Percentiles rank a stretch among this genome's conserved stretches.
These are phyloP conservation scores for Senna siamea DNA, from an alignment of 306 rosid species.

Conservation along the genomic window DNA sequence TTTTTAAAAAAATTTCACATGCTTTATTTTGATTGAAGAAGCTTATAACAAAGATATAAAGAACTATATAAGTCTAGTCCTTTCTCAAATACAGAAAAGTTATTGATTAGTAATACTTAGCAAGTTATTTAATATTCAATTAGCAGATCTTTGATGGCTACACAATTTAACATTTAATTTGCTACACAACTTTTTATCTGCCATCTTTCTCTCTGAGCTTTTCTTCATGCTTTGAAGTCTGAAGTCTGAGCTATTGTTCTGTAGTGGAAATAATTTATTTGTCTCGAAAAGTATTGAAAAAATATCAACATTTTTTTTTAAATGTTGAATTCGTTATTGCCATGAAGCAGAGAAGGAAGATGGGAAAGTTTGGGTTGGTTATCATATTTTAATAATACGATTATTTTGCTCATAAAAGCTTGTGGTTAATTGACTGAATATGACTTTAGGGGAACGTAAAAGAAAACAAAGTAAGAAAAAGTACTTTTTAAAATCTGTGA, in stretches of 20 bases:
- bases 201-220: conserved; percentile 9
- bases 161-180: not conserved
- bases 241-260: not conserved
- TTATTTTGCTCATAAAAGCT: not conserved
- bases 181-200: not conserved
- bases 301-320: not conserved
- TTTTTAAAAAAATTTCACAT: no score
- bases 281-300: not conserved
- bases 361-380: not conserved
- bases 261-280: conserved; percentile 6
- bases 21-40: no score
- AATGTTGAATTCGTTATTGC: not conserved
- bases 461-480: not conserved
- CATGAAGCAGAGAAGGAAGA: not conserved
- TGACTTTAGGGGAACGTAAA: not conserved
- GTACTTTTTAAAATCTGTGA: not conserved
- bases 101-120: not conserved
- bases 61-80: no score
- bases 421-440: not conserved
- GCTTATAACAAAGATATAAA: no score
- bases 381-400: not conserved
- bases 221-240: not conserved
- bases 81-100: not conserved
- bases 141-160: not conserved
- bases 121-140: not conserved